These are phyloP conservation scores for Suillus bovinus DNA, from an alignment of 768 basidiomycete genomes.

Conservation along the genomic window DNA sequence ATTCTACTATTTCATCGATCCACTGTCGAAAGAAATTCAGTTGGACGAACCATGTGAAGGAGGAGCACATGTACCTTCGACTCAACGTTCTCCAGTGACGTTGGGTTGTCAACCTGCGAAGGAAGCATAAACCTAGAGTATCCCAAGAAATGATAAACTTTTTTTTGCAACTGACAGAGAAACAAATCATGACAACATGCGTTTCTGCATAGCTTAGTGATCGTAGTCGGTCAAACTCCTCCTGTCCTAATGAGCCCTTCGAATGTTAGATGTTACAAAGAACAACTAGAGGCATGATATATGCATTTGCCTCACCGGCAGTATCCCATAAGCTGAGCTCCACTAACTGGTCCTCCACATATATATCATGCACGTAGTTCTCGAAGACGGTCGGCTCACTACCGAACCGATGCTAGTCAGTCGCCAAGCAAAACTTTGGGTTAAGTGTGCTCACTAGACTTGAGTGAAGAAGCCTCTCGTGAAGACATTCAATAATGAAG, in stretches of 20 bases:
- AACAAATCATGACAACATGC: slow-evolving; percentile 94
- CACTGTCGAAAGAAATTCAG: slow-evolving; percentile 52
- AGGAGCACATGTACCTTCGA: slow-evolving; percentile 61
- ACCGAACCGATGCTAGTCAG: slow-evolving; percentile 12
- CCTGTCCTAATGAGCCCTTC: slow-evolving; percentile 67
- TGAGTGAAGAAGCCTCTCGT: slow-evolving; percentile 92
- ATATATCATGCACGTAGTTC: slow-evolving; percentile 91
- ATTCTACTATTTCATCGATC: slow-evolving; percentile 90
- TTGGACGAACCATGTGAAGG: neutral
- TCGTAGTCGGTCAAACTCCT: slow-evolving; percentile 92
- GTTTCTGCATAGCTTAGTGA: slow-evolving; percentile 97
- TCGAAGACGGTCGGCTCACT: slow-evolving; percentile 97
- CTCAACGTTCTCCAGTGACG: slow-evolving; percentile 96
- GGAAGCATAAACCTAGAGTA: slow-evolving; percentile 1
- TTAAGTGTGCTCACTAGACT: slow-evolving; percentile 67
- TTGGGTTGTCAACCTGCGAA: slow-evolving; percentile 83
- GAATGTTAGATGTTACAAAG: slow-evolving; percentile 30
- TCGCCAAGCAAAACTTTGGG: neutral
- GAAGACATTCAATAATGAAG: slow-evolving; percentile 85
- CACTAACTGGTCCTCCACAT: slow-evolving; percentile 82
- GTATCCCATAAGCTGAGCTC: slow-evolving; percentile 98
- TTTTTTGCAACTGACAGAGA: slow-evolving; percentile 61
- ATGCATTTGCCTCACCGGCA: slow-evolving; percentile 59
- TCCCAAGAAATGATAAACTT: neutral
- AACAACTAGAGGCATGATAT: slow-evolving; percentile 1